Evolutionary conservation across 2,329 filamentous ascomycete species (phyloP), one percentile per base, ranked within the genome.

Genomic region (Fusarium sarcochroum): DNA sequence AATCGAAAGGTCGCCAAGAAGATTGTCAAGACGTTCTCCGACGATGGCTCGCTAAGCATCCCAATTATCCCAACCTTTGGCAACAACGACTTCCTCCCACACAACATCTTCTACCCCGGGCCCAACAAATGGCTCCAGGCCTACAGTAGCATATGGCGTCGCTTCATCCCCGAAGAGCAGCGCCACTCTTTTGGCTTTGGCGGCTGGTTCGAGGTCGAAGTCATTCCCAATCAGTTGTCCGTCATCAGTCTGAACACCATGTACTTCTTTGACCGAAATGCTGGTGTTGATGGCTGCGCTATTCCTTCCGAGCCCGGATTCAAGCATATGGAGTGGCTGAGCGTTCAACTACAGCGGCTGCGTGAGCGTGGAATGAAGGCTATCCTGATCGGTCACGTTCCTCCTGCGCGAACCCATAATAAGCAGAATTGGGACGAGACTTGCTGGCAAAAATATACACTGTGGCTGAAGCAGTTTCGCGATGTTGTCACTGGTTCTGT

Each of bases 81-180:
- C 63, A 99, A 99, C 82, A 99, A 99, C 80, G 96, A 99, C 76
- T 94, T 99, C 60, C 88, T 98, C 63, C 96, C 96, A 2, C 96
- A 99, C 81, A 99, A 99, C 75, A 97, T 98, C 76, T 90, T 99
- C 77, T 84, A 89, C 41, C 85, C 88, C 1, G 96, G 95, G 0
- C 96, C 96, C 17, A 98, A 98, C 75, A 87, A 87, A 67, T 97
- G 95, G 90, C 92, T 97, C 1, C 87, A 87, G 60, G 85, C 86
- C 46, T 98, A 96, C 73, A 83, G 89, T 25, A 85, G 91, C 21
- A 88, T 98, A 21, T 99, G 96, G 96, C 81, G 82, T 47, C 85
- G 86, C 37, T 97, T 98, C 76, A 97, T 99, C 63, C 96, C 96
- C 1, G 93, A 98, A 81, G 91, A 90, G 71, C 94, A 99, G 81